Conservation (phyloP, 257 asterid species). For the Agastache rugosa region DNA sequence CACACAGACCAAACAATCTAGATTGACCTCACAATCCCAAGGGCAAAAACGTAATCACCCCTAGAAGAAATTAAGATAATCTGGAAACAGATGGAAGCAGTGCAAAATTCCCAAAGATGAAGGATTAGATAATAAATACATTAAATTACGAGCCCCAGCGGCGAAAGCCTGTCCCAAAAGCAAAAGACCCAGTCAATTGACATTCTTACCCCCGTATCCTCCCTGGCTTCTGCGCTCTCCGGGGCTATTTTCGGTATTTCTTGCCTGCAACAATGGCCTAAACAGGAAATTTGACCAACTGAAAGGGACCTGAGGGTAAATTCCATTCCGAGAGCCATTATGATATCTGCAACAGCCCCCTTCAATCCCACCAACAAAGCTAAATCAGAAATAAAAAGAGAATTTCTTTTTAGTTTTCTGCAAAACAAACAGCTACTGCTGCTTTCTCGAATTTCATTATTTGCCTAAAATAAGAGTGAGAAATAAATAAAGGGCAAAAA, state of each 20-base stretch:
- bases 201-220: slow-evolving; percentile 15
- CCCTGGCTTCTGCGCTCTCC: not conserved
- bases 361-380: slow-evolving; percentile 53
- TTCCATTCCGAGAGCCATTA: slow-evolving; percentile 43
- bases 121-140: slow-evolving; percentile 38
- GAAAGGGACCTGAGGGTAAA: slow-evolving; percentile 45
- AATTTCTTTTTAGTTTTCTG: slow-evolving; percentile 52
- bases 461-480: not conserved
- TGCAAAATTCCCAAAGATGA: slow-evolving; percentile 13
- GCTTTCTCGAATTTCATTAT: slow-evolving; percentile 13
- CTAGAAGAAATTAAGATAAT: slow-evolving; percentile 26
- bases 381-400: slow-evolving; percentile 42
- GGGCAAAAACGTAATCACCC: slow-evolving; percentile 41
- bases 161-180: slow-evolving; percentile 36
- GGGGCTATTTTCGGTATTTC: slow-evolving; percentile 33
- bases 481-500: not conserved
- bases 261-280: slow-evolving; percentile 19
- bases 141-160: slow-evolving; percentile 30
- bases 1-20: not conserved
- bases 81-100: slow-evolving; percentile 10
- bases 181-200: slow-evolving; percentile 35
- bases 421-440: slow-evolving; percentile 38
- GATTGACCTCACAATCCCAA: slow-evolving; percentile 23
- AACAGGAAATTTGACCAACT: slow-evolving; percentile 42
- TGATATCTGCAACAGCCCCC: slow-evolving; percentile 61